Percentiles rank a stretch among this genome's conserved stretches.
These are phyloP conservation scores for Agastache rugosa DNA, from an alignment of 257 asterid species.

Conservation along the genomic window DNA sequence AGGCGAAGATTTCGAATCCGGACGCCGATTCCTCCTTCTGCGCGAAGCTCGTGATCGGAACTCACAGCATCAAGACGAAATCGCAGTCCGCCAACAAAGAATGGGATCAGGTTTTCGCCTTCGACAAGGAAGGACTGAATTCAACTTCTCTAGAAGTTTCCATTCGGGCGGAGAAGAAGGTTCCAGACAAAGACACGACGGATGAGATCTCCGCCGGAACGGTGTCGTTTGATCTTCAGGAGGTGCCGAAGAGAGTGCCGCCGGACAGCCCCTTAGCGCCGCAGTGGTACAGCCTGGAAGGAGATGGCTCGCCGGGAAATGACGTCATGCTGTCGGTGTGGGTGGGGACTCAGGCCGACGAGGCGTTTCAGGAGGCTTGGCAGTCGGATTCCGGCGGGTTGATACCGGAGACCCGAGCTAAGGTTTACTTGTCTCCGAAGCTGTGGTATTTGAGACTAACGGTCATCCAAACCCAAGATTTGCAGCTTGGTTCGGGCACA, in stretches of 20 bases:
- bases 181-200: conserved; percentile 41
- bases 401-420: conserved; percentile 94
- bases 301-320: conserved; percentile 59
- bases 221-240: conserved; percentile 80
- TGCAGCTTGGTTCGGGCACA: conserved; percentile 67
- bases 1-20: conserved; percentile 59
- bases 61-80: conserved; percentile 68
- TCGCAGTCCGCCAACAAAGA: conserved; percentile 50
- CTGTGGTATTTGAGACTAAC: conserved; percentile 95
- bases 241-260: conserved; percentile 86
- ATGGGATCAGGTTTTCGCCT: conserved; percentile 93
- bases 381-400: conserved; percentile 94
- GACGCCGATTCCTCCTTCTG: conserved; percentile 51
- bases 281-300: conserved; percentile 89
- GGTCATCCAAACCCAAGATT: conserved; percentile 98
- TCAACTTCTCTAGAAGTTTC: conserved; percentile 77
- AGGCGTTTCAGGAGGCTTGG: conserved; percentile 97
- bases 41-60: conserved; percentile 84
- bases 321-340: conserved; percentile 90
- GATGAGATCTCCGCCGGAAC: conserved; percentile 59
- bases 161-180: conserved; percentile 55
- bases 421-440: conserved; percentile 91
- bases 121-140: conserved; percentile 77
- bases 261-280: conserved; percentile 95
- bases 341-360: conserved; percentile 92